These are phyloP conservation scores for Chalaropsis thielavioides DNA, from an alignment of 2,329 filamentous ascomycete species.

Conservation along the genomic window DNA sequence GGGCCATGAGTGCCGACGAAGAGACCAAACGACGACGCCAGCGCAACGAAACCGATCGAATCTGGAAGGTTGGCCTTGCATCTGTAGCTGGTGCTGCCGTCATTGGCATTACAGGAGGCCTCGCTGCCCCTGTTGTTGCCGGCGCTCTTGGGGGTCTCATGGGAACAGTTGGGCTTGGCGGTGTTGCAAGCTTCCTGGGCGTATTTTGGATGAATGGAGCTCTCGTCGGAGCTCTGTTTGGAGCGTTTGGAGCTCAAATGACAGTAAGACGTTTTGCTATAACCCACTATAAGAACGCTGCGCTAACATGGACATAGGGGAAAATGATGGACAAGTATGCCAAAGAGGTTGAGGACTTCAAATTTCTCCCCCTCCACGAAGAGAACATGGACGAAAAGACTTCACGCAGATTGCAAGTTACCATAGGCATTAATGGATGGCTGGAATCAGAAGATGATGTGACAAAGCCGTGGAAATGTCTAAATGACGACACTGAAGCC, in stretches of 20 bases:
- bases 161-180: constrained; percentile 71
- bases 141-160: constrained; percentile 72
- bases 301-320: constrained; percentile 31
- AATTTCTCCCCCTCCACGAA: constrained; percentile 56
- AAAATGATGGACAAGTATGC: constrained; percentile 81
- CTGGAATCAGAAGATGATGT: constrained; percentile 61
- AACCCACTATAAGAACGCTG: neutral
- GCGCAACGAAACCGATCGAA: constrained; percentile 52
- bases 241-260: constrained; percentile 72
- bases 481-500: constrained; percentile 57
- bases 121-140: constrained; percentile 79
- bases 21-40: constrained; percentile 61
- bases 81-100: constrained; percentile 77
- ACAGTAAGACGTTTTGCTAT: constrained; percentile 29
- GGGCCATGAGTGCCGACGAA: constrained; percentile 54
- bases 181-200: constrained; percentile 73
- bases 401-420: constrained; percentile 50
- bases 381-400: constrained; percentile 1
- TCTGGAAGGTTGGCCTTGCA: constrained; percentile 84
- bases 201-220: constrained; percentile 76
- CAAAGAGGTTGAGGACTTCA: constrained; percentile 67
- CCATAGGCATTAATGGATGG: constrained; percentile 82
- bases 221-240: constrained; percentile 74
- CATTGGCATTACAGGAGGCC: constrained; percentile 79
- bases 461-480: constrained; percentile 61